Evolutionary conservation across 768 basidiomycete species (phyloP), one percentile per base, ranked within the genome.

Genomic region (Rhodotorula toruloides): DNA sequence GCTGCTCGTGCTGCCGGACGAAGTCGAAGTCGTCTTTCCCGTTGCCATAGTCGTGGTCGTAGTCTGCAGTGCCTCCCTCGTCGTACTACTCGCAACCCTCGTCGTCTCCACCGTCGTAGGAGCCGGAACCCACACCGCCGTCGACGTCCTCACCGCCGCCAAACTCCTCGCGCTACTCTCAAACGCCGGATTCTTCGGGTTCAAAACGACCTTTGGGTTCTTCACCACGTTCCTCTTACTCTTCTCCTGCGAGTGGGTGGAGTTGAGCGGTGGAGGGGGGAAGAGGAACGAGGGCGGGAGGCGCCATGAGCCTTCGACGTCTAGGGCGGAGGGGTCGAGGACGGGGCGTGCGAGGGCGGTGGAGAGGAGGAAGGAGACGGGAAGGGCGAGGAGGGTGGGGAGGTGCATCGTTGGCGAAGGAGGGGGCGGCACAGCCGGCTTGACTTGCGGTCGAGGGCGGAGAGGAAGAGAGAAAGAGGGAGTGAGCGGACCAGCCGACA

Each of bases 171-270:
- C n/a, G 31, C 48, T 49, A 31, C 48, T 49, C 29, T 29, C 61
- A 27, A 34, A 67, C 14, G 2, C 27, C 21, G 59, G 65, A 43
- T 57, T 61, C 43, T 67, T 67, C 4, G 65, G 65, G 40, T 66
- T 66, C 2, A 29, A 21, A 16, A 61, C 37, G 31, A 50, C 22
- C 50, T 66, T 67, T 14, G 65, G 65, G 31, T 67, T 67, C 32
- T 39, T 32, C 32, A 67, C 22, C 21, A 67, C 43, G 25, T 57
- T 53, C 5, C 40, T 25, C 6, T 22, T 34, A 9, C n/a, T 16
- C 48, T 29, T 31, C 25, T 49, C 40, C 12, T 11, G 40, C 40
- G 19, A 10, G 12, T 40, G 10, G 40, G 40, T 19, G 12, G 48
- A 31, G 29, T 7, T 10, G 48, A 16, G 25, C 44, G 44, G 21